Conservation (phyloP, 169 alveolate species). For the Eimeria falciformis region DNA sequence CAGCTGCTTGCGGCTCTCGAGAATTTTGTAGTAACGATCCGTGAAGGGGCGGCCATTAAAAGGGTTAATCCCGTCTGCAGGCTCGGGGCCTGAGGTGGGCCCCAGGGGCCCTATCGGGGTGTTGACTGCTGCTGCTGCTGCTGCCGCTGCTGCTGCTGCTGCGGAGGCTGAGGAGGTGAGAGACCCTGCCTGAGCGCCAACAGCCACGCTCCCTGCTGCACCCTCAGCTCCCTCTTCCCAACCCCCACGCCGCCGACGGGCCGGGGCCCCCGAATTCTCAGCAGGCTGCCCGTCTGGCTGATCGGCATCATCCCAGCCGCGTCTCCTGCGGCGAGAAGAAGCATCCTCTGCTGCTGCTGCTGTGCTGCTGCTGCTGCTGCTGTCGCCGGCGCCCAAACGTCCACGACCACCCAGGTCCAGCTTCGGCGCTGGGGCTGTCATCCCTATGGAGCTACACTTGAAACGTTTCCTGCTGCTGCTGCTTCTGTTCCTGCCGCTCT, state of each 20-base stretch:
- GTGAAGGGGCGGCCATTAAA: slow-evolving; percentile 80
- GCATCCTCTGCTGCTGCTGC: slow-evolving; percentile 3
- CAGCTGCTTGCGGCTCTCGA: slow-evolving; percentile 87
- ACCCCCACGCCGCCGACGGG: slow-evolving; percentile 36
- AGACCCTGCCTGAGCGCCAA: too few species aligned
- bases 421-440: slow-evolving; percentile 54
- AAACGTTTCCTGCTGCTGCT: not conserved
- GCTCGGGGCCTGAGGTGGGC: slow-evolving; percentile 11
- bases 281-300: not conserved
- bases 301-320: slow-evolving; percentile 23
- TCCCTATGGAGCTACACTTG: not conserved
- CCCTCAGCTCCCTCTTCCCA: not conserved
- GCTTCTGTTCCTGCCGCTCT: slow-evolving; percentile 3
- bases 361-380: not conserved
- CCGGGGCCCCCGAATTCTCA: not conserved
- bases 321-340: slow-evolving; percentile 26
- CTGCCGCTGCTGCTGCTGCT: slow-evolving; percentile 54
- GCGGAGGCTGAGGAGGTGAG: slow-evolving; percentile 9
- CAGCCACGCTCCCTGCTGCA: not conserved
- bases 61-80: slow-evolving; percentile 64
- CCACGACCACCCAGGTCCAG: slow-evolving; percentile 20
- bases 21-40: slow-evolving; percentile 85
- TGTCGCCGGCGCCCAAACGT: not conserved
- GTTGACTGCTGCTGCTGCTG: not conserved
- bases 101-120: not conserved